Evolutionary conservation across 257 asterid species (phyloP).

Genomic region (Solanum acaule): DNA sequence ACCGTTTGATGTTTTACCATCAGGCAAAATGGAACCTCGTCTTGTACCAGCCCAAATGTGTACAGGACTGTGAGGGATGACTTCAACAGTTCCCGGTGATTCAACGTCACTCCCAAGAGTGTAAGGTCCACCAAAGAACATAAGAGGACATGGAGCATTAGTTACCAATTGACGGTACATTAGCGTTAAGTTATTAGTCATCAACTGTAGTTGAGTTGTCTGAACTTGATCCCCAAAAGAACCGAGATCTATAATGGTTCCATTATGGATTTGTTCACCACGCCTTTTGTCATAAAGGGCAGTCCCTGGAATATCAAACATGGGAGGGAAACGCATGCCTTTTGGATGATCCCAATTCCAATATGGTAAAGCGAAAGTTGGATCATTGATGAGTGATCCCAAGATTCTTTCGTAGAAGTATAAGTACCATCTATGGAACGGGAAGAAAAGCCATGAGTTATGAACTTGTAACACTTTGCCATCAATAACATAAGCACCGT

Average conservation of each 20-base stretch:
- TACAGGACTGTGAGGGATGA: conserved; percentile 5
- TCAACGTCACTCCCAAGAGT: neutral
- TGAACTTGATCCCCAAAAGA: neutral
- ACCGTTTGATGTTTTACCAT: neutral
- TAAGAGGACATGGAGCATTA: neutral
- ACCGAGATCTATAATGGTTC: neutral
- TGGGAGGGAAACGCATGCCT: conserved; percentile 13
- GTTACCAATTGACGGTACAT: conserved; percentile 16
- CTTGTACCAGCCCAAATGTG: neutral
- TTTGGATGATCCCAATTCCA: conserved; percentile 19
- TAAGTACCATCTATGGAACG: conserved; percentile 22
- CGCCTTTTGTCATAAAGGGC: conserved; percentile 4
- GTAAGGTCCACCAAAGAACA: conserved; percentile 6
- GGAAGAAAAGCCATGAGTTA: conserved; percentile 19
- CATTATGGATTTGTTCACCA: neutral
- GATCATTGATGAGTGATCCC: conserved; percentile 13
- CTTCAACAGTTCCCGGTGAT: conserved; percentile 9
- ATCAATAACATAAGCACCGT: conserved; percentile 5
- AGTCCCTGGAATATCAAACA: neutral
- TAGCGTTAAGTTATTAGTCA: neutral
- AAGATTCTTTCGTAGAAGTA: conserved; percentile 22
- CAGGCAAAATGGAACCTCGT: neutral
- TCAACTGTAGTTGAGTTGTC: neutral
- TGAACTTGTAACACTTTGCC: conserved; percentile 12
- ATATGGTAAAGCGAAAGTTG: conserved; percentile 8